phyloP scores from a whole-genome alignment of 1,284 basidiomycete species.

The Cerrena zonata region DNA sequence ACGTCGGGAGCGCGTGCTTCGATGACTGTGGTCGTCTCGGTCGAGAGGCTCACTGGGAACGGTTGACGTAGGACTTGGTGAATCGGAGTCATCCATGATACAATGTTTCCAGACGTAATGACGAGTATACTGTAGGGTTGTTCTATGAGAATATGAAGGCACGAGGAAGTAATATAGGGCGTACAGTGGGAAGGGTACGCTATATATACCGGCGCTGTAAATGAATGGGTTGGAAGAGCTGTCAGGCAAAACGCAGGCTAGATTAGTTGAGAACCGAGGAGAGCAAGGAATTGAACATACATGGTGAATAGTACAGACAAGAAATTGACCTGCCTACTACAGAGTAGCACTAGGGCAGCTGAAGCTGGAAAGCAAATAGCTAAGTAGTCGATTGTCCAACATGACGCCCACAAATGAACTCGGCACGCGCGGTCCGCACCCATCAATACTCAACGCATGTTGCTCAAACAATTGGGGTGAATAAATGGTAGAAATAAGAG shows the following conservation, averaged over 20 bases:
- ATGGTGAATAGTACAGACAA: not conserved
- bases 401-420: not conserved
- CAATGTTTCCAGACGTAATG: conserved; percentile 9
- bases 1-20: conserved; percentile 2
- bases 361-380: not conserved
- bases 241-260: not conserved
- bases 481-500: not conserved
- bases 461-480: not conserved
- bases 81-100: conserved; percentile 21
- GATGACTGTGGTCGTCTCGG: not conserved
- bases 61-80: conserved; percentile 17
- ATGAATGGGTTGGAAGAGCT: not conserved
- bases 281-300: not conserved
- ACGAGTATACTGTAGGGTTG: not conserved
- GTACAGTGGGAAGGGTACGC: not conserved
- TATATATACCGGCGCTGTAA: not conserved
- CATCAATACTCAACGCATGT: no score
- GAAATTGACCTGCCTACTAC: not conserved
- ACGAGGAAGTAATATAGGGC: not conserved
- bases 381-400: not conserved
- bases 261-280: not conserved
- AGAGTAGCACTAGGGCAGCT: no score
- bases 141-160: not conserved
- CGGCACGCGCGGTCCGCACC: not conserved
- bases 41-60: conserved; percentile 2